Base-by-base conservation (phyloP, 2,329 filamentous ascomycete species). In the Pseudomassariella vexata region DNA sequence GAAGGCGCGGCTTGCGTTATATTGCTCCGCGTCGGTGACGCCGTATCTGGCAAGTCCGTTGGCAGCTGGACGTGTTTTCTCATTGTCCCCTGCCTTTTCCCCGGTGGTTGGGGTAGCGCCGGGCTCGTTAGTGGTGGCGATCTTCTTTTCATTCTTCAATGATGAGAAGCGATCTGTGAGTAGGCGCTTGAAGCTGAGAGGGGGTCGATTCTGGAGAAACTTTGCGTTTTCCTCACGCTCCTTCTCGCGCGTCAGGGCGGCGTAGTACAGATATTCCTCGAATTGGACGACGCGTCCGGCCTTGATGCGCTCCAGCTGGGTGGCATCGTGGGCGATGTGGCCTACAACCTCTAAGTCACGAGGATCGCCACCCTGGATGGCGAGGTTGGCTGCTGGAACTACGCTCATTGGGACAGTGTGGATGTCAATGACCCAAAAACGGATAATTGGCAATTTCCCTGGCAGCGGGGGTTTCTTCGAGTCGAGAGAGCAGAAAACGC, bases 11-110 rank as follows among this genome's bases (percentile, higher is more conserved):
- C 59, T 61, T 3, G 67, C 66, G 31, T 62, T 63, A 15, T 50
- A 52, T 66, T 67, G 70, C 37, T 72, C 67, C 4, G 60, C 53
- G 11, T 62, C 55, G 3, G 48, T 49, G 18, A 65, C 47, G 10
- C 20, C 14, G 15, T 29, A 18, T 6, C 17, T 16, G n/a, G n/a
- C n/a, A n/a, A n/a, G n/a, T 5, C 7, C 19, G 12, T 29, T 16
- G 18, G 38, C 21, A n/a, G 9, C 7, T 15, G 5, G 7, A 5
- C n/a, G 15, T 20, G 17, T 8, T n/a, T 9, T n/a, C 9, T 18
- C 19, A 8, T 29, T 18, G 6, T 4, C n/a, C 17, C 20, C 27
- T 5, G 27, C 16, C 27, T 29, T 29, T 29, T 29, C 27, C 3
- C 10, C 22, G 12, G 23, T 11, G 16, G 23, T 20, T 11, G 22